Evolutionary conservation across 2,329 filamentous ascomycete genomes (phyloP).

Genomic region (Fusarium compactum): DNA sequence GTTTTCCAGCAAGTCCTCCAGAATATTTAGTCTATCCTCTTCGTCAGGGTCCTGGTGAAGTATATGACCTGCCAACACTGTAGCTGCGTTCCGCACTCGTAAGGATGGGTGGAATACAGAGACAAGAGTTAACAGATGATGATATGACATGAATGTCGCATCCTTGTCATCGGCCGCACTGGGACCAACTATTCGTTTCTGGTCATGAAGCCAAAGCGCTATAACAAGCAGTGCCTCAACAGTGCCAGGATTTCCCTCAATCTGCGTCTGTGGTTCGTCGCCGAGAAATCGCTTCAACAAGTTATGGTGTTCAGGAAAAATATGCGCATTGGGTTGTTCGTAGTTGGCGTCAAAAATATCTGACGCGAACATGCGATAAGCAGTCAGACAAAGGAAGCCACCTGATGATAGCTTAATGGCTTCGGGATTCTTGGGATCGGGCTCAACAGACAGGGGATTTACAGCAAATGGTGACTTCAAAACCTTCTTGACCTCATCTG

Average conservation of each 20-base stretch:
- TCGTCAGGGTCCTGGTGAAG: slow-evolving; percentile 71
- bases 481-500: slow-evolving; percentile 60
- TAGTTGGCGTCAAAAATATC: slow-evolving; percentile 70
- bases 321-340: slow-evolving; percentile 63
- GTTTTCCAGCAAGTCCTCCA: slow-evolving; percentile 74
- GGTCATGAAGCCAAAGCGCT: slow-evolving; percentile 69
- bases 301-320: slow-evolving; percentile 71
- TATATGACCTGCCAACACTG: slow-evolving; percentile 63
- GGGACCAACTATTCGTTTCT: slow-evolving; percentile 55
- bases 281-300: slow-evolving; percentile 67
- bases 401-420: slow-evolving; percentile 69
- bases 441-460: slow-evolving; percentile 61
- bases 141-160: slow-evolving; percentile 68
- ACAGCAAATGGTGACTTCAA: slow-evolving; percentile 56
- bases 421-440: slow-evolving; percentile 60
- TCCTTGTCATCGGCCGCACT: slow-evolving; percentile 52
- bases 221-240: slow-evolving; percentile 71
- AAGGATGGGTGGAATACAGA: slow-evolving; percentile 68
- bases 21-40: slow-evolving; percentile 68
- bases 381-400: slow-evolving; percentile 69
- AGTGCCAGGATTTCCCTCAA: slow-evolving; percentile 64
- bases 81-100: slow-evolving; percentile 67
- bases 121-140: slow-evolving; percentile 69
- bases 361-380: slow-evolving; percentile 72
- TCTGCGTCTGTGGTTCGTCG: slow-evolving; percentile 61